Evolutionary conservation across 805 yeast genomes (phyloP).

Genomic region (Ogataea minuta): DNA sequence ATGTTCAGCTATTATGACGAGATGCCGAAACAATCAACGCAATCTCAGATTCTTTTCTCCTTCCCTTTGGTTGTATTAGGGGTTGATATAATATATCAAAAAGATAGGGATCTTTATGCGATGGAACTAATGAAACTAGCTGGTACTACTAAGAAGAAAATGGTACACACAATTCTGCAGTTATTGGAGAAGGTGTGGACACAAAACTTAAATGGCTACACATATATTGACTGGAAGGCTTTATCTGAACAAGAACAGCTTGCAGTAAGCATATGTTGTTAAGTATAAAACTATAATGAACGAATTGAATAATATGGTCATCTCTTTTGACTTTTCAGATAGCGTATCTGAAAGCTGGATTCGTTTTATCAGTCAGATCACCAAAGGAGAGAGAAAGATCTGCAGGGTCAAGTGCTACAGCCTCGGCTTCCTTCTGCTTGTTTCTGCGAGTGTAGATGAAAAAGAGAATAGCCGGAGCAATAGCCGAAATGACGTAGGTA

Average conservation of each 20-base stretch:
- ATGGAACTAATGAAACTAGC: constrained; percentile 2
- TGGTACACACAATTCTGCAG: constrained; percentile 8
- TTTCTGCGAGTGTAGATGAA: constrained; percentile 36
- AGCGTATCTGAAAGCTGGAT: constrained; percentile 49
- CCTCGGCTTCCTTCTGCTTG: constrained; percentile 34
- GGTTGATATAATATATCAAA: constrained; percentile 12
- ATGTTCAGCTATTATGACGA: constrained; percentile 1
- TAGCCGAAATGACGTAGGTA: constrained; percentile 14
- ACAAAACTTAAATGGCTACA: constrained; percentile 10
- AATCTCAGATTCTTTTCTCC: constrained; percentile 2
- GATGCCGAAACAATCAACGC: neutral
- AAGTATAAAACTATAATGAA: neutral
- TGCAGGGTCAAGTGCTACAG: constrained; percentile 20
- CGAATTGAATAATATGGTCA: neutral
- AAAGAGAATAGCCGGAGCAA: constrained; percentile 20
- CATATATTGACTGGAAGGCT: constrained; percentile 16
- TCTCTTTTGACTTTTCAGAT: constrained; percentile 12
- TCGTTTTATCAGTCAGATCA: constrained; percentile 53
- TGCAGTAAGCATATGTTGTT: constrained; percentile 7
- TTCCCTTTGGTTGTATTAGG: constrained; percentile 17
- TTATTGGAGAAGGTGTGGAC: constrained; percentile 14
- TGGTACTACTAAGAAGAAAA: neutral
- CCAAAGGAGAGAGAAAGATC: constrained; percentile 37
- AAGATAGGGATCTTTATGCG: constrained; percentile 7
- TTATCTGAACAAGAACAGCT: constrained; percentile 1